Percentiles rank a stretch among this genome's conserved stretches.
Conservation (phyloP, 441 rosid species). For the Macaranga tanarius region DNA sequence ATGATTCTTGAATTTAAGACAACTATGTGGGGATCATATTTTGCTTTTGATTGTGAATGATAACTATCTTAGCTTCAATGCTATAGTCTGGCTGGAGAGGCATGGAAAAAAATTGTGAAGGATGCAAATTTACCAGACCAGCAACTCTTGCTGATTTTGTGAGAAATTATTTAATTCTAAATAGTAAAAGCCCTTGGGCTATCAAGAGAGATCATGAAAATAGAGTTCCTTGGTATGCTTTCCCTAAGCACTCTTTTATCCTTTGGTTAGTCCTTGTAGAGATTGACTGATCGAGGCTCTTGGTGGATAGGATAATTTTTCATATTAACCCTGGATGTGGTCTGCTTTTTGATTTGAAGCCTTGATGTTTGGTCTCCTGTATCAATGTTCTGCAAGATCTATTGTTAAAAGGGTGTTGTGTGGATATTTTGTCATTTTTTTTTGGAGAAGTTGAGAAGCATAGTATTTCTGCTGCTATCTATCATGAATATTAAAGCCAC, state of each 20-base stretch:
- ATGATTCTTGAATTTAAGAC: background rate
- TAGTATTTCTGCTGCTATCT: background rate
- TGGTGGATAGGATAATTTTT: background rate
- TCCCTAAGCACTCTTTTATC: background rate
- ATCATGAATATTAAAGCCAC: background rate
- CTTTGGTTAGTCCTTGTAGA: background rate
- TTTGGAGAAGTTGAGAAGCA: background rate
- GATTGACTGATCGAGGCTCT: background rate
- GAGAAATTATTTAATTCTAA: background rate
- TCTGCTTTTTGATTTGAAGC: background rate
- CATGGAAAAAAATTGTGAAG: background rate
- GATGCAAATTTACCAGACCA: background rate
- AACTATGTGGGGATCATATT: background rate
- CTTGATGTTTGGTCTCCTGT: background rate
- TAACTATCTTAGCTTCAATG: background rate
- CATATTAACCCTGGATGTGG: background rate
- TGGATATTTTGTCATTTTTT: background rate
- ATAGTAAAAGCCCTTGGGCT: background rate
- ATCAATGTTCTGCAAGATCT: background rate
- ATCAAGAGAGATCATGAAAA: background rate
- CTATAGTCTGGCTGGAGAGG: background rate
- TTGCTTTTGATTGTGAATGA: background rate
- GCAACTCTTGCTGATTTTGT: background rate
- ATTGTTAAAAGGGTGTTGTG: background rate
- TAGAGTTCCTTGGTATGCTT: background rate